Percentiles rank a stretch among this genome's conserved stretches.
Evolutionary conservation across 306 rosid species (phyloP).

Genomic region (Citrullus colocynthis): DNA sequence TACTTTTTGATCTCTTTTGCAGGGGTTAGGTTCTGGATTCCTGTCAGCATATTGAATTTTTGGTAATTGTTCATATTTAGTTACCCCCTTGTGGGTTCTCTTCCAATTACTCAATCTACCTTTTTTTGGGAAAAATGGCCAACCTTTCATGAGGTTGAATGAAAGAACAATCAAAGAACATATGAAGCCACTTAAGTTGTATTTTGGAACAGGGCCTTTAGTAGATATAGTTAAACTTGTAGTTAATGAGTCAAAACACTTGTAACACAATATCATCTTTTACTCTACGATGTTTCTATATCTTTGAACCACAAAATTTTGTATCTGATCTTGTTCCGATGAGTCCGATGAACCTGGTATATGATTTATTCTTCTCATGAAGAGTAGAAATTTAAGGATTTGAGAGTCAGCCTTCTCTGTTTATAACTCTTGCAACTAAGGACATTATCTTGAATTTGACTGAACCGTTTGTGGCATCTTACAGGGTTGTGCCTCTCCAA

Average conservation of each 20-base stretch:
- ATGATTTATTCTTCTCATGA: neutral
- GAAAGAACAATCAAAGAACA: neutral
- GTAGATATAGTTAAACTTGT: neutral
- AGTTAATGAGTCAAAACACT: neutral
- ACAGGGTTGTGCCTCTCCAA: slow-evolving; percentile 92
- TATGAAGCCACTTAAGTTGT: neutral
- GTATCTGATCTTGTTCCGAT: neutral
- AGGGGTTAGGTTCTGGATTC: slow-evolving; percentile 98
- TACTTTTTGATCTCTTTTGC: slow-evolving; percentile 1
- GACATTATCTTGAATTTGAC: slow-evolving; percentile 10
- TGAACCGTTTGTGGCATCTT: slow-evolving; percentile 15
- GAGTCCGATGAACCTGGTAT: neutral
- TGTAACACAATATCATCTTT: neutral
- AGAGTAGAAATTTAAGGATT: neutral
- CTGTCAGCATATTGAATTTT: slow-evolving; percentile 72
- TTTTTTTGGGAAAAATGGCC: neutral
- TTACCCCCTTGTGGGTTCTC: neutral
- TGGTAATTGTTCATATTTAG: slow-evolving; percentile 30
- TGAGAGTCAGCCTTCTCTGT: neutral
- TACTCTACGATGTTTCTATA: too few species aligned
- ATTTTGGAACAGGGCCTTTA: neutral
- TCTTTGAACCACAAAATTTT: neutral
- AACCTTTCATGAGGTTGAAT: too few species aligned
- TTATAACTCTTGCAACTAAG: neutral
- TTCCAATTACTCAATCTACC: neutral